These are phyloP conservation scores for Globomyces pollinis-pini DNA, from an alignment of 192 early-diverging fungal species.

Conservation along the genomic window DNA sequence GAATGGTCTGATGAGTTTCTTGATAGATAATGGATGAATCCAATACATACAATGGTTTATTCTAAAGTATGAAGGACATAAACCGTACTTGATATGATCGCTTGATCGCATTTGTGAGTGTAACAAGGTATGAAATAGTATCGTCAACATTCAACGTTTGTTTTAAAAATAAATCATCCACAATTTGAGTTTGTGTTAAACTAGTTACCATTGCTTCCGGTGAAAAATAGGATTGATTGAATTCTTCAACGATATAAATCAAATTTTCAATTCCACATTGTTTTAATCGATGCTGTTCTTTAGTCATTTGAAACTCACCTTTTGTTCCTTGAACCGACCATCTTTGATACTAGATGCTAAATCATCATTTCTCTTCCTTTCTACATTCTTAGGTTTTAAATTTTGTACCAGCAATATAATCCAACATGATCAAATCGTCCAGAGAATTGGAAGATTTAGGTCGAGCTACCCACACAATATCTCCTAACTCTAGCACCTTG, in stretches of 20 bases:
- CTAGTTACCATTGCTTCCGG: constrained; percentile 61
- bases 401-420: no score
- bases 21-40: neutral
- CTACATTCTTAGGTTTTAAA: no score
- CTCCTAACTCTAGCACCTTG: constrained; percentile 71
- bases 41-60: neutral
- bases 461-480: constrained; percentile 82
- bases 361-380: constrained; percentile 94
- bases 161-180: constrained; percentile 79
- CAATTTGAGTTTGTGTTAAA: constrained; percentile 64
- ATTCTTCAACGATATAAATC: constrained; percentile 85
- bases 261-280: constrained; percentile 63
- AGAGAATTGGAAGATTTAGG: constrained; percentile 16
- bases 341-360: constrained; percentile 86
- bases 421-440: constrained; percentile 70
- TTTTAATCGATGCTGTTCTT: constrained; percentile 65
- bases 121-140: constrained; percentile 68
- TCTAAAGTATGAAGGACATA: neutral
- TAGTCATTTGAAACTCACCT: no score
- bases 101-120: constrained; percentile 39
- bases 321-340: constrained; percentile 88
- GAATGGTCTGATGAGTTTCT: constrained; percentile 13
- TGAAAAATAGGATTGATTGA: constrained; percentile 51
- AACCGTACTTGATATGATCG: neutral
- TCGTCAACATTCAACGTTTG: constrained; percentile 67